phyloP scores from a whole-genome alignment of 1,284 basidiomycete genomes.

The Fistulinella staudtii region DNA sequence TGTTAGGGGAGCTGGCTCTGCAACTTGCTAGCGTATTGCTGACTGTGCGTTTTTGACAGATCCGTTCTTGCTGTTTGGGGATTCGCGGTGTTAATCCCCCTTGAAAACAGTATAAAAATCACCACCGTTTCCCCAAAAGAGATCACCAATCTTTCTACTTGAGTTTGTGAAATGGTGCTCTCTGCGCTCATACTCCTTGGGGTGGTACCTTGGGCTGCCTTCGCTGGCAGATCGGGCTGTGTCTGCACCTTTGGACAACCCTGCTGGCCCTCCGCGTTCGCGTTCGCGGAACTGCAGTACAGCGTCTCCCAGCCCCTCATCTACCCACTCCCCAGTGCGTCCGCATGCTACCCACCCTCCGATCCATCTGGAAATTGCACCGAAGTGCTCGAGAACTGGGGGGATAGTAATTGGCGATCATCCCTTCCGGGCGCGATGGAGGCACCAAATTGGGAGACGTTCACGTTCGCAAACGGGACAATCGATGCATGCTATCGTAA shows the following conservation, averaged over 20 bases:
- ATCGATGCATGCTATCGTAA: neutral
- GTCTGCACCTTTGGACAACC: constrained; percentile 9
- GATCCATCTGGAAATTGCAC: constrained; percentile 23
- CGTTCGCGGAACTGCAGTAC: constrained; percentile 33
- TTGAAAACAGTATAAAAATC: too few relatives aligned
- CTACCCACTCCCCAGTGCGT: constrained; percentile 23
- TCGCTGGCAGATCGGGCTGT: neutral
- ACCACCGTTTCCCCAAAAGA: too few relatives aligned
- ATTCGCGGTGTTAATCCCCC: too few relatives aligned
- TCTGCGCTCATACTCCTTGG: neutral
- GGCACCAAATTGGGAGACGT: neutral
- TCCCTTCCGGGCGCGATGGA: neutral
- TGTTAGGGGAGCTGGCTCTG: too few relatives aligned
- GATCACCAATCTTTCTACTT: too few relatives aligned
- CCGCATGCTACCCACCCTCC: constrained; percentile 24
- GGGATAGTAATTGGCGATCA: neutral
- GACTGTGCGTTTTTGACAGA: too few relatives aligned
- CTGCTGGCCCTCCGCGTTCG: constrained; percentile 41
- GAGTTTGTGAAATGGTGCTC: too few relatives aligned
- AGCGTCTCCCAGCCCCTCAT: constrained; percentile 32
- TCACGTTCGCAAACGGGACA: neutral
- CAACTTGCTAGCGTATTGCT: too few relatives aligned
- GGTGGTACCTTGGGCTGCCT: neutral
- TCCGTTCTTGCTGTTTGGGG: too few relatives aligned
- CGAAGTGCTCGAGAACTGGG: constrained; percentile 3